Evolutionary conservation across 2,329 filamentous ascomycete genomes (phyloP), one percentile per base, ranked within the genome.

Genomic region (Daldinia sp.): DNA sequence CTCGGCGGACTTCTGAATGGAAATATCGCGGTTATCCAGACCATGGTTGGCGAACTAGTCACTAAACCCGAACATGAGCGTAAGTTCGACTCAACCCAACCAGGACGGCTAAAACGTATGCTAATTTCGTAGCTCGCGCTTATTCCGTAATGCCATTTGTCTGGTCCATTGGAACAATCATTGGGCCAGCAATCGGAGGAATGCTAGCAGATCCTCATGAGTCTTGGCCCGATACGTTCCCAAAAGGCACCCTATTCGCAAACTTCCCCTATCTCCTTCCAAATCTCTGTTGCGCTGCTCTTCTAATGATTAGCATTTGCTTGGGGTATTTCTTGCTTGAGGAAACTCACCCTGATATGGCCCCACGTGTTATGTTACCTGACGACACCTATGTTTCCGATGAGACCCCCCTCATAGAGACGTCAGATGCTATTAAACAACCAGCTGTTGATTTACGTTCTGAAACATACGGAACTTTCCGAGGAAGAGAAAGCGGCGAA

Each of bases 131-230:
- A 92, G 90, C 93, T 61, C 87, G 90, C 64, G 94, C 94, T 25
- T 97, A 94, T 76, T 88, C 93, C 2, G 87, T 97, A 43, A 96
- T 97, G 92, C 94, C 94, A 0, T 97, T 97, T 73, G 90, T 97
- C 6, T 97, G 94, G 93, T 90, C 86, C 47, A 89, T 97, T 53
- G 94, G 94, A 21, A 96, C 92, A 8, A 96, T 97, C 67, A 83
- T 96, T 54, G 94, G 94, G 0, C 91, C 94, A 65, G 91, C 90
- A 4, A 93, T 97, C 68, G 94, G 94, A 61, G 94, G 94, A 30
- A 87, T 90, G 57, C 93, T 97, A 75, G 91, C 93, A 61, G 88
- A 92, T 68, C 94, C 94, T 23, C 85, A 88, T 64, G 80, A 86
- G 32, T 88, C 88, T 17, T 96, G 91, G 76, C 93, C 94, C 17